phyloP scores from a whole-genome alignment of 768 basidiomycete species.

The Xerocomus spinulosus region DNA sequence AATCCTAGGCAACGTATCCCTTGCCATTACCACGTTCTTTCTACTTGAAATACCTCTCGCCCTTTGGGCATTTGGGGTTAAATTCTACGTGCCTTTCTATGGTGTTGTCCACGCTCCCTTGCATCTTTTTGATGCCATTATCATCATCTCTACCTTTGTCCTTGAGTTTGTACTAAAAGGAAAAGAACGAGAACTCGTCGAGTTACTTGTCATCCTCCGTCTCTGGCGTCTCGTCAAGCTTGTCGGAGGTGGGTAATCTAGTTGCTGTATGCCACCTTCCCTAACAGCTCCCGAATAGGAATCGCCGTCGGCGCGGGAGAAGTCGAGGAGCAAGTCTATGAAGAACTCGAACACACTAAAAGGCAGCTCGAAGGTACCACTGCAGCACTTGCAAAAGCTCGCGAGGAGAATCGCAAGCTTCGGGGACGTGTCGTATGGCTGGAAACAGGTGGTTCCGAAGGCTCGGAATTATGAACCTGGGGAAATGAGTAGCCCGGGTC shows the following conservation, averaged over 20 bases:
- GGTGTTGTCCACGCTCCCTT: constrained; percentile 49
- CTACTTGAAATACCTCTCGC: constrained; percentile 71
- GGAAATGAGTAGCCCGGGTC: constrained; percentile 7
- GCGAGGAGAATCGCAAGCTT: constrained; percentile 54
- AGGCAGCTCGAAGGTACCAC: constrained; percentile 44
- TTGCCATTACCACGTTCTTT: constrained; percentile 68
- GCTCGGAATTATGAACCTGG: constrained; percentile 27
- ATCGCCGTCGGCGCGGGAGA: constrained; percentile 75
- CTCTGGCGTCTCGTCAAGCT: constrained; percentile 80
- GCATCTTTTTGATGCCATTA: constrained; percentile 70
- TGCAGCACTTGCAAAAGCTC: constrained; percentile 40
- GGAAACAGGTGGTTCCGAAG: constrained; percentile 34
- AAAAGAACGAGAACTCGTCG: constrained; percentile 64
- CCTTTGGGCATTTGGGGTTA: constrained; percentile 60
- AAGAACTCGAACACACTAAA: constrained; percentile 47
- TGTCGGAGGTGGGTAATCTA: constrained; percentile 44
- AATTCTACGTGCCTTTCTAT: constrained; percentile 60
- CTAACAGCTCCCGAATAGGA: constrained; percentile 37
- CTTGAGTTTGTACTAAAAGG: constrained; percentile 69
- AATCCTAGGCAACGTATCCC: constrained; percentile 56
- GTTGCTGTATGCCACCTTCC: not conserved
- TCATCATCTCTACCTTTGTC: constrained; percentile 70
- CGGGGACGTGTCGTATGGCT: constrained; percentile 35
- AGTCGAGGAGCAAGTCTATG: constrained; percentile 50
- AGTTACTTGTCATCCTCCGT: constrained; percentile 67